Evolutionary conservation across 257 asterid species (phyloP).

Genomic region (Ocimum tenuiflorum): DNA sequence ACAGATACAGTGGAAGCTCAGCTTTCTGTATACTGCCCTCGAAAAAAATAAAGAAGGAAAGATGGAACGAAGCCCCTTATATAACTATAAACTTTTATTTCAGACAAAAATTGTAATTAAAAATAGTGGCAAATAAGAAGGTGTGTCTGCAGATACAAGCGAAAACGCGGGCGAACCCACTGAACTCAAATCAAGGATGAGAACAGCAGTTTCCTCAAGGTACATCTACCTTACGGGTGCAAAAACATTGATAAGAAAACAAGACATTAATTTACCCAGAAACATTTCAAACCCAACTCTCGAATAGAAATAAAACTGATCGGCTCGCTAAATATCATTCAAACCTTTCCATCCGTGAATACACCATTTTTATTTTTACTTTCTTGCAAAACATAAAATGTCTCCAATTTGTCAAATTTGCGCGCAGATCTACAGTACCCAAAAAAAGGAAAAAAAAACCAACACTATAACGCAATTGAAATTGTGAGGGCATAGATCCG

Average conservation of each 20-base stretch:
- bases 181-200: too few relatives aligned
- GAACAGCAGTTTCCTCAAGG: not conserved
- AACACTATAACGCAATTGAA: not conserved
- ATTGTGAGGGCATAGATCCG: slow-evolving; percentile 8
- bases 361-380: not conserved
- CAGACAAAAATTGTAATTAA: too few relatives aligned
- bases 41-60: too few relatives aligned
- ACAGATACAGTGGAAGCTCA: too few relatives aligned
- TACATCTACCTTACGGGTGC: not conserved
- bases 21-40: too few relatives aligned
- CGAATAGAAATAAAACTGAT: not conserved
- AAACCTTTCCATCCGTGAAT: not conserved
- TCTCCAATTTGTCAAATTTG: too few relatives aligned
- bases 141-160: too few relatives aligned
- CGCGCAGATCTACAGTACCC: too few relatives aligned
- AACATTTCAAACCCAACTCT: not conserved
- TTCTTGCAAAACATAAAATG: too few relatives aligned
- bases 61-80: not conserved
- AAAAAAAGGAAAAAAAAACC: not conserved
- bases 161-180: too few relatives aligned
- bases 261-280: too few relatives aligned
- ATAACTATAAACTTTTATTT: not conserved
- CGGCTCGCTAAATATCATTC: not conserved
- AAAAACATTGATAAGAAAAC: not conserved
- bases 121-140: too few relatives aligned